phyloP scores from a whole-genome alignment of 1,284 basidiomycete genomes.

The Erythrobasidium hasegawianum region DNA sequence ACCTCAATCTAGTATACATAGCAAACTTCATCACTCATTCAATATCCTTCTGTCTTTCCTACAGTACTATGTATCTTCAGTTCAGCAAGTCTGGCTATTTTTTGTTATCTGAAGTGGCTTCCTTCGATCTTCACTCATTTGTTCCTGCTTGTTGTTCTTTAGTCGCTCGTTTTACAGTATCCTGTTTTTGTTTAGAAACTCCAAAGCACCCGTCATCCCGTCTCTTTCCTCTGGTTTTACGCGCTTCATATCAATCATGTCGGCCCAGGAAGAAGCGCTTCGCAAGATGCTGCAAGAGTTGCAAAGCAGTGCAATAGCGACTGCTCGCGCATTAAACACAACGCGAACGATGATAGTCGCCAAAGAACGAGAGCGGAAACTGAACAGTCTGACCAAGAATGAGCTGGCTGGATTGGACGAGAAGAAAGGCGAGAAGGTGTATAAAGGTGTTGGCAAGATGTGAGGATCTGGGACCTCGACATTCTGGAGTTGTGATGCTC shows the following conservation, averaged over 20 bases:
- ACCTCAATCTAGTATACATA: too few species aligned
- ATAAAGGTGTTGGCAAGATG: constrained; percentile 32
- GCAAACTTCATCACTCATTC: background rate
- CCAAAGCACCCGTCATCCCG: too few species aligned
- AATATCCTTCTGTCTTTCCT: too few species aligned
- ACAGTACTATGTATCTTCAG: too few species aligned
- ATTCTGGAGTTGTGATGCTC: background rate
- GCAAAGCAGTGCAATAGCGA: constrained; percentile 19
- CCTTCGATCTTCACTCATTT: too few species aligned
- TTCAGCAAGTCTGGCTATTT: too few species aligned
- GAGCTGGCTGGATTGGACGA: constrained; percentile 24
- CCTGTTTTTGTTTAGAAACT: too few species aligned
- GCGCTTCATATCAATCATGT: constrained; percentile 3
- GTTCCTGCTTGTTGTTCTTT: too few species aligned
- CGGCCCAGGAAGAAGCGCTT: constrained; percentile 25
- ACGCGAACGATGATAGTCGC: constrained; percentile 16
- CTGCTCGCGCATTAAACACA: constrained; percentile 10
- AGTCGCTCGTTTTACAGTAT: too few species aligned
- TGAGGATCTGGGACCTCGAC: constrained; percentile 3
- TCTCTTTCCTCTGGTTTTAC: too few species aligned
- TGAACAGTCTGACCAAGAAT: constrained; percentile 23
- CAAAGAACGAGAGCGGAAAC: constrained; percentile 21
- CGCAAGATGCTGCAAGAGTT: constrained; percentile 29
- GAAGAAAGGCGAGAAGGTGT: constrained; percentile 19
- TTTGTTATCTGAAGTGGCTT: too few species aligned